Percentiles rank a stretch among this genome's conserved stretches.
These are phyloP conservation scores for Neospermospora avenae DNA, from an alignment of 2,329 filamentous ascomycete species.

Conservation along the genomic window DNA sequence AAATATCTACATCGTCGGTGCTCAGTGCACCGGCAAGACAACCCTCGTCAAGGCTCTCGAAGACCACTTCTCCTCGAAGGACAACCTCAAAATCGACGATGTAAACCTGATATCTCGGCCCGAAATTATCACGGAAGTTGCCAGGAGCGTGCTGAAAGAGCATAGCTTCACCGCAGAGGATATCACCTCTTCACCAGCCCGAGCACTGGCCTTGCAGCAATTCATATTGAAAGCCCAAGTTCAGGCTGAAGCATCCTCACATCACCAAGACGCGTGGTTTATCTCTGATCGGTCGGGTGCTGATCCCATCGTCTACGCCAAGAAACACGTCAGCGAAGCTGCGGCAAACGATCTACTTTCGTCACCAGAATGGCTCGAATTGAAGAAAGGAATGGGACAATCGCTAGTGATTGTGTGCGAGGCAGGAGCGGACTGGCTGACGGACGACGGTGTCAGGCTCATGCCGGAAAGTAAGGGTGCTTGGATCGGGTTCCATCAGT, in stretches of 20 bases:
- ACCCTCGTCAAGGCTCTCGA: conserved; percentile 14
- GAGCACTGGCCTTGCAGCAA: background rate
- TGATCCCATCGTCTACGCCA: conserved; percentile 9
- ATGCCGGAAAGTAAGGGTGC: conserved; percentile 10
- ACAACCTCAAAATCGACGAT: background rate
- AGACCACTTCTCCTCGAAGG: background rate
- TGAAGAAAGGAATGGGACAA: conserved; percentile 1
- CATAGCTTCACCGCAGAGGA: conserved; percentile 3
- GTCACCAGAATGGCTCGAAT: conserved; percentile 3
- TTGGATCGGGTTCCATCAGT: conserved; percentile 11
- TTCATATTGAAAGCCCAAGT: conserved; percentile 11
- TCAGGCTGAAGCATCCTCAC: background rate
- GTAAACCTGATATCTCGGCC: background rate
- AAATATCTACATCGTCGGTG: conserved; percentile 15
- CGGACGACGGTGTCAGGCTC: conserved; percentile 9
- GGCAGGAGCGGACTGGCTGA: conserved; percentile 12
- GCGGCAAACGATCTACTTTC: background rate
- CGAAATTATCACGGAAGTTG: conserved; percentile 11
- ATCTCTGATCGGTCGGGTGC: conserved; percentile 5
- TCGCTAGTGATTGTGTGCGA: conserved; percentile 9
- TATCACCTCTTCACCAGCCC: conserved; percentile 2
- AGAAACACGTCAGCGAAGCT: conserved; percentile 1
- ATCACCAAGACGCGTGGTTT: conserved; percentile 1
- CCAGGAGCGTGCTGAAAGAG: conserved; percentile 7
- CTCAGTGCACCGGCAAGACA: conserved; percentile 14